Evolutionary conservation across 2,329 filamentous ascomycete species (phyloP).

Genomic region (Lithohypha guttulata): DNA sequence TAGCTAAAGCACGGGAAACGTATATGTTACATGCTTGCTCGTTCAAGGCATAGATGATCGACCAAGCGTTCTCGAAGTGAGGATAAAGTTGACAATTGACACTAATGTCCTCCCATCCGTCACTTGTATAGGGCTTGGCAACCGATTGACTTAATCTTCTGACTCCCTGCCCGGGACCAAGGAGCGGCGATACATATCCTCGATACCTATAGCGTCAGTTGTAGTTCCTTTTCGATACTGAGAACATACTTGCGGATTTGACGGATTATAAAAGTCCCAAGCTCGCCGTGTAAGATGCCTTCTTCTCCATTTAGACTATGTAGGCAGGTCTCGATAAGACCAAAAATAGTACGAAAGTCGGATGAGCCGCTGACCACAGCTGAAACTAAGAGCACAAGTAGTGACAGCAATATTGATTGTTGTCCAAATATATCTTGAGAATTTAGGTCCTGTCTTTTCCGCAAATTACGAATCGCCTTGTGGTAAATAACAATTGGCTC

Average conservation of each 20-base stretch:
- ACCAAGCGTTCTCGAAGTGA: not conserved
- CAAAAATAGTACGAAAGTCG: slow-evolving; percentile 8
- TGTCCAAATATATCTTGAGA: not conserved
- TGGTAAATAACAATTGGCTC: slow-evolving; percentile 12
- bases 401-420: slow-evolving; percentile 7
- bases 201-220: slow-evolving; percentile 22
- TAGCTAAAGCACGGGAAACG: slow-evolving; percentile 14
- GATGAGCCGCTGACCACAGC: slow-evolving; percentile 5
- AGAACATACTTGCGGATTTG: slow-evolving; percentile 8
- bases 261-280: slow-evolving; percentile 3
- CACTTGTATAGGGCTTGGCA: slow-evolving; percentile 1
- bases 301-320: slow-evolving; percentile 4
- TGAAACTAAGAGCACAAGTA: slow-evolving; percentile 10
- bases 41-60: slow-evolving; percentile 2
- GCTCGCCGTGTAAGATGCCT: not conserved
- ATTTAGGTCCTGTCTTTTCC: slow-evolving; percentile 7
- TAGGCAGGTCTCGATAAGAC: slow-evolving; percentile 5
- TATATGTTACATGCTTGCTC: slow-evolving; percentile 21
- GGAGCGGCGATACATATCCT: slow-evolving; percentile 17
- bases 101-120: slow-evolving; percentile 10
- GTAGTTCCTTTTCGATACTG: not conserved
- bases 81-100: slow-evolving; percentile 16
- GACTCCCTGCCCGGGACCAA: slow-evolving; percentile 11
- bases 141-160: slow-evolving; percentile 5
- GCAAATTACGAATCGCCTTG: slow-evolving; percentile 4